Conservation (phyloP, 2,329 filamentous ascomycete genomes). For the Trichoderma koningii region DNA sequence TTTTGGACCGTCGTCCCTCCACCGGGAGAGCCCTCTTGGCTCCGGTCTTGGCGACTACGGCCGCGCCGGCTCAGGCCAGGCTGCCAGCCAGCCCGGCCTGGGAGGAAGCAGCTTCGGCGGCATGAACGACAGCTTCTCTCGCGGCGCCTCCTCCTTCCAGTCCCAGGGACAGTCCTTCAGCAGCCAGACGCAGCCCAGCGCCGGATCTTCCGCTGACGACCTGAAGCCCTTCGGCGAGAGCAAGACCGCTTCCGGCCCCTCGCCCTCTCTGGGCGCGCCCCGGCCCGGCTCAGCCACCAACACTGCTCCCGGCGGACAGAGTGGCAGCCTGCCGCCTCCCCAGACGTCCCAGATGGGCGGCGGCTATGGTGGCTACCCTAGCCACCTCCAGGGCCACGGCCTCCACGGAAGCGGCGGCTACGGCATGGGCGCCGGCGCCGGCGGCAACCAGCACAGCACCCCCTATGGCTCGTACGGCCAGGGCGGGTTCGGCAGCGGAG, state of each 20-base stretch:
- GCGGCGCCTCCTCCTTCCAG: conserved; percentile 55
- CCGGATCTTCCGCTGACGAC: conserved; percentile 51
- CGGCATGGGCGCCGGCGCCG: conserved; percentile 54
- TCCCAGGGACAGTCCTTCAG: conserved; percentile 58
- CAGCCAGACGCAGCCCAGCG: conserved; percentile 51
- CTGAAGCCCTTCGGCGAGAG: conserved; percentile 61
- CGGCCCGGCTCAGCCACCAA: conserved; percentile 62
- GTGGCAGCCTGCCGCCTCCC: conserved; percentile 56
- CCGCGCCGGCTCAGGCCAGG: conserved; percentile 53
- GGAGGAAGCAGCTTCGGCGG: conserved; percentile 55
- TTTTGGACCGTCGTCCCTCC: conserved; percentile 57
- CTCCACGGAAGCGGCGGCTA: conserved; percentile 59
- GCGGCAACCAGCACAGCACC: conserved; percentile 55
- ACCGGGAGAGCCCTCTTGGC: conserved; percentile 53
- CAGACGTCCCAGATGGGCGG: conserved; percentile 57
- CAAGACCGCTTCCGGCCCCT: conserved; percentile 57
- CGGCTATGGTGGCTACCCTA: conserved; percentile 57
- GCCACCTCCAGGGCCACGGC: conserved; percentile 55
- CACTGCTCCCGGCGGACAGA: conserved; percentile 51
- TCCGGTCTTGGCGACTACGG: conserved; percentile 59
- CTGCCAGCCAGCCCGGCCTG: conserved; percentile 53
- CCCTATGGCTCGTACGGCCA: conserved; percentile 58
- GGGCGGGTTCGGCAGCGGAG: conserved; percentile 50
- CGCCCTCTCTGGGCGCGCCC: conserved; percentile 57
- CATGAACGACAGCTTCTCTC: conserved; percentile 58